A percentile compares a stretch with the other conserved stretches of the same genome.
phyloP scores from a whole-genome alignment of 495 filamentous ascomycete species.

The Hypoxylon perforatum region DNA sequence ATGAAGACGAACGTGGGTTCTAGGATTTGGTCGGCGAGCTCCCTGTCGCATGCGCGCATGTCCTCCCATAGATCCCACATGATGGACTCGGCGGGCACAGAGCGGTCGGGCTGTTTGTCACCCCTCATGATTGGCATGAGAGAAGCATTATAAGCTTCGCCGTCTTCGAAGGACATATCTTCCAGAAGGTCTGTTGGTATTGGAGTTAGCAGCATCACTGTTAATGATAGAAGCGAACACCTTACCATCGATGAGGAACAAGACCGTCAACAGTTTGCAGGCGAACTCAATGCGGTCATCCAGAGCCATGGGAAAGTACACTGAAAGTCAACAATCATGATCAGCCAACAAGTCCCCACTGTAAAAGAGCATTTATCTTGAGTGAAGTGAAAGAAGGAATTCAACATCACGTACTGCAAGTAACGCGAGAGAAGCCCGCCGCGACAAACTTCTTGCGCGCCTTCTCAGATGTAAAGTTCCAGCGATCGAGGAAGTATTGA shows the following conservation, averaged over 20 bases:
- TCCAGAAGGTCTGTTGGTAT: conserved; percentile 29
- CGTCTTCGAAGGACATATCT: conserved; percentile 52
- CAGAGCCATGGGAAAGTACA: conserved; percentile 38
- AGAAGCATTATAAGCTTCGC: conserved; percentile 42
- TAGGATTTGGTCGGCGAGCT: conserved; percentile 44
- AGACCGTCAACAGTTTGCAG: conserved; percentile 34
- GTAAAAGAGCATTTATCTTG: no score
- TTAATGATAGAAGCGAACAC: not conserved
- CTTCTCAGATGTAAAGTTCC: conserved; percentile 35
- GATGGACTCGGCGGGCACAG: conserved; percentile 47
- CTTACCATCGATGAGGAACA: conserved; percentile 42
- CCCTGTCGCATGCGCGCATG: conserved; percentile 46
- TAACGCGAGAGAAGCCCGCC: conserved; percentile 38
- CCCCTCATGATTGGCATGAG: conserved; percentile 49
- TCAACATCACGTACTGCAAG: conserved; percentile 12
- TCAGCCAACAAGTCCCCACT: no score
- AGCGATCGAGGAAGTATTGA: conserved; percentile 34
- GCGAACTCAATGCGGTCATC: conserved; percentile 36
- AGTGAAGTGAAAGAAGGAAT: no score
- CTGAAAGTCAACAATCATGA: no score
- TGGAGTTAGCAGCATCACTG: not conserved
- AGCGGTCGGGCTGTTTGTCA: conserved; percentile 39
- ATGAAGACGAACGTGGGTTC: conserved; percentile 45
- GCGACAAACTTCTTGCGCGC: conserved; percentile 35
- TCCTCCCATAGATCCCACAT: conserved; percentile 51